Evolutionary conservation across 2,329 filamentous ascomycete genomes (phyloP), one percentile per base, ranked within the genome.

Genomic region (Paraphoma chrysanthemicola): DNA sequence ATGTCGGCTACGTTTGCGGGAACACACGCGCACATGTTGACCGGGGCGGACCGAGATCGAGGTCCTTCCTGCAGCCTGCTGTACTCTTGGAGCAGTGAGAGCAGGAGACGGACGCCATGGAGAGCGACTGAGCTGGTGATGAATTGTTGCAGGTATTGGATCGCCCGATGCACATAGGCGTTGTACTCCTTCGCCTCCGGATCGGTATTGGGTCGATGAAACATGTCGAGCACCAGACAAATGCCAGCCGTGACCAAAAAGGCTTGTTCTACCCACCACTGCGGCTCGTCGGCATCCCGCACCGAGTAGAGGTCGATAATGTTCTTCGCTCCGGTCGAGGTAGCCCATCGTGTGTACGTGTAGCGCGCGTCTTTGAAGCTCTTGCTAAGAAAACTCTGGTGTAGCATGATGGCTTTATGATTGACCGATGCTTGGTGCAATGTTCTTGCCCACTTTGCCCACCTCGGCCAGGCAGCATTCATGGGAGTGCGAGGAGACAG

Each of bases 371-470:
- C 77, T 3, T 74, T 77, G 58, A 81, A 80, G 47, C 78, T 79
- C 41, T 72, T 66, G 39, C 76, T 76, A 2, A 81, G 61, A 51
- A 80, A 81, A 39, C 73, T 76, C 43, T 80, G 73, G 50, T 80
- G 77, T 5, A 79, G 73, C 79, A 80, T 80, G 56, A 81, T 80
- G n/a, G 79, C 74, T 54, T 81, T 81, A 39, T 81, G 79, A 8
- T 74, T 72, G 9, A 70, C 66, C 29, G 76, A 78, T 14, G 79
- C 75, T 8, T 76, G 73, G 14, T 79, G 64, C 29, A 76, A 66
- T 42, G 73, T 70, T 51, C 51, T 36, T 38, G 77, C 78, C 78
- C 78, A 80, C 1, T 62, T 67, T 1, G 78, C 69, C 67, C 78
- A 81, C 23, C 59, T 61, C 8, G 79, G 79, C 78, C 79, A 80